Base-by-base conservation (phyloP, 2,329 filamentous ascomycete species). In the Alternaria tenuissima region DNA sequence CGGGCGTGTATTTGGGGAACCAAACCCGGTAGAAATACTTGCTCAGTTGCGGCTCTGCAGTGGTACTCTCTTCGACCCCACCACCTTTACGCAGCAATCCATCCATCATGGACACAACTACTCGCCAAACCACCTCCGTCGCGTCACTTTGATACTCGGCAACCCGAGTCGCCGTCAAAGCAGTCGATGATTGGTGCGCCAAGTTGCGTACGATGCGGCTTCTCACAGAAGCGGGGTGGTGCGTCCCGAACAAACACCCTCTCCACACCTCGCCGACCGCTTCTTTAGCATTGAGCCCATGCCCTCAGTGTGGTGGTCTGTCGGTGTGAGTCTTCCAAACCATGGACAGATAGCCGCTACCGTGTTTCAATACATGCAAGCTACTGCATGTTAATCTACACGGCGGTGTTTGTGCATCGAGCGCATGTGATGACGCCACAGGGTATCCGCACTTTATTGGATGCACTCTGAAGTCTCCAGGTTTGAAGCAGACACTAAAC, bases 211-310 rank as follows among this genome's bases (percentile, higher is more conserved):
- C 42, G 43, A 62, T n/a, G 18, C 41, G 41, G 57, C 38, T 51
- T 47, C 39, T 26, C 44, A 36, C 57, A 51, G 24, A 49, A 55
- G 62, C 55, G 62, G 62, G 64, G 57, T 52, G 64, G 49, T 39
- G 41, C 49, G 47, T 54, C 24, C 52, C 57, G 49, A 55, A 30
- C 55, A 43, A 47, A 55, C 52, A 61, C 59, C 52, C 26, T 61
- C 51, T 26, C 61, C 53, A 53, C 62, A 52, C 56, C 44, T 38
- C 48, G 46, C 60, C 62, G 59, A 67, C 64, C 64, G 64, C 64
- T 53, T 32, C 51, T 65, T 52, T 28, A 18, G 18, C 36, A 53
- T 55, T 55, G n/a, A 18, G 16, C 14, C 3, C 12, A 20, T 28
- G 11, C 28, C 0, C 28, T 36, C 14, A 53, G 20, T 58, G 65